Evolutionary conservation across 768 basidiomycete species (phyloP).

Genomic region (Panus rudis): DNA sequence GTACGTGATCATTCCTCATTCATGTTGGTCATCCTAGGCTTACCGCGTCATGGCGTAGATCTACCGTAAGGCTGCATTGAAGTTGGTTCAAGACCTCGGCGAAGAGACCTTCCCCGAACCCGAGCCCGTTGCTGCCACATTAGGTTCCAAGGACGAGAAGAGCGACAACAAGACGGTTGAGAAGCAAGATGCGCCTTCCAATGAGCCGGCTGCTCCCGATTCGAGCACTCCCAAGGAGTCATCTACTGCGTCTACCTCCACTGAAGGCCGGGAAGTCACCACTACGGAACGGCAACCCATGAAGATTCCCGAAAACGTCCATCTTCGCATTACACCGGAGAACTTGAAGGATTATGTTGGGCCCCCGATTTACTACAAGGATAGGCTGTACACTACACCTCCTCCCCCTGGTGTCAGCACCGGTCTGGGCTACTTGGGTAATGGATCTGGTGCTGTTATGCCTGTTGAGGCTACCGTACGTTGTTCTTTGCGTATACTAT

Average conservation of each 20-base stretch:
- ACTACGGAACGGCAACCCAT: conserved; percentile 77
- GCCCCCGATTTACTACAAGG: conserved; percentile 91
- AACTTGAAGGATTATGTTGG: conserved; percentile 97
- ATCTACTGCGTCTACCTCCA: conserved; percentile 31
- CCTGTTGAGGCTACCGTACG: conserved; percentile 89
- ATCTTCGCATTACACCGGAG: conserved; percentile 75
- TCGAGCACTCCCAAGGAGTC: conserved; percentile 19
- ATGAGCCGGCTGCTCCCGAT: conserved; percentile 29
- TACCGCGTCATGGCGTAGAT: conserved; percentile 50
- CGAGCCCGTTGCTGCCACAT: conserved; percentile 11
- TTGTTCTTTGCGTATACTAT: conserved; percentile 9
- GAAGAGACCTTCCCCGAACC: conserved; percentile 82
- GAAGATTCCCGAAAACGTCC: conserved; percentile 69
- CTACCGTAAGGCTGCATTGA: conserved; percentile 92
- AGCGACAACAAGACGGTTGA: conserved; percentile 34
- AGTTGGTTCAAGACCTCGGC: conserved; percentile 84
- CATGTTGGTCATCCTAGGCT: background rate
- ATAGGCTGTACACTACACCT: conserved; percentile 73
- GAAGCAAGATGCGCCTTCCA: conserved; percentile 40
- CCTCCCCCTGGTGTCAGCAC: conserved; percentile 93
- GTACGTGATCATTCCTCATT: conserved; percentile 34
- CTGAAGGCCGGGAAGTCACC: conserved; percentile 64
- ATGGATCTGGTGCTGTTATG: conserved; percentile 95
- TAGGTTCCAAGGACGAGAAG: conserved; percentile 8
- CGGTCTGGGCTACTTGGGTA: conserved; percentile 92